Evolutionary conservation across 768 basidiomycete genomes (phyloP).

Genomic region (Mycena metata): DNA sequence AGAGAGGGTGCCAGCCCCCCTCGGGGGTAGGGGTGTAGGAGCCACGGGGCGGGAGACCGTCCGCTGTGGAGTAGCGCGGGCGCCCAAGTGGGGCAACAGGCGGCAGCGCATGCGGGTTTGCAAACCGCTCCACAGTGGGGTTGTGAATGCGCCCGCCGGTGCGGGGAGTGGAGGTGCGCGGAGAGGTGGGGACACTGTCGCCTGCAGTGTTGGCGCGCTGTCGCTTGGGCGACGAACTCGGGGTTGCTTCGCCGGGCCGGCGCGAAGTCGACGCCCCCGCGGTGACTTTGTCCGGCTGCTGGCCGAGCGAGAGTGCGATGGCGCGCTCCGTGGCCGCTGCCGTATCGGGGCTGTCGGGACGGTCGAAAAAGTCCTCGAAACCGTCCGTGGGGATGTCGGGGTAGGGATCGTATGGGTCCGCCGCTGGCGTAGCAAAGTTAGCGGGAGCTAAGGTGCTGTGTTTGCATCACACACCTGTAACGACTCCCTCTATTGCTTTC

Average conservation of each 20-base stretch:
- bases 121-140: background rate
- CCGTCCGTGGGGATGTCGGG: no score
- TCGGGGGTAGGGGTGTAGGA: background rate
- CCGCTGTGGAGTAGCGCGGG: background rate
- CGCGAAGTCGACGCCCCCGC: background rate
- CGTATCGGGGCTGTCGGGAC: background rate
- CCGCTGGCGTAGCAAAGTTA: no score
- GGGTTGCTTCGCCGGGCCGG: background rate
- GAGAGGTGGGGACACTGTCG: background rate
- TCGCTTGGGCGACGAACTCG: background rate
- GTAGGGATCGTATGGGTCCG: no score
- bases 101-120: background rate
- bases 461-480: no score
- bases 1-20: background rate
- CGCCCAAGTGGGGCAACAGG: background rate
- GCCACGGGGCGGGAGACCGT: background rate
- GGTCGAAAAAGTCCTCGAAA: no score
- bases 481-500: no score
- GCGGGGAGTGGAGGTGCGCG: background rate
- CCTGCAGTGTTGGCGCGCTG: background rate
- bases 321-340: background rate
- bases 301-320: background rate
- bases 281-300: background rate
- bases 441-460: no score
- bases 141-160: background rate